Base-by-base conservation (phyloP, 257 asterid genomes). In the Hygrophila difformis region DNA sequence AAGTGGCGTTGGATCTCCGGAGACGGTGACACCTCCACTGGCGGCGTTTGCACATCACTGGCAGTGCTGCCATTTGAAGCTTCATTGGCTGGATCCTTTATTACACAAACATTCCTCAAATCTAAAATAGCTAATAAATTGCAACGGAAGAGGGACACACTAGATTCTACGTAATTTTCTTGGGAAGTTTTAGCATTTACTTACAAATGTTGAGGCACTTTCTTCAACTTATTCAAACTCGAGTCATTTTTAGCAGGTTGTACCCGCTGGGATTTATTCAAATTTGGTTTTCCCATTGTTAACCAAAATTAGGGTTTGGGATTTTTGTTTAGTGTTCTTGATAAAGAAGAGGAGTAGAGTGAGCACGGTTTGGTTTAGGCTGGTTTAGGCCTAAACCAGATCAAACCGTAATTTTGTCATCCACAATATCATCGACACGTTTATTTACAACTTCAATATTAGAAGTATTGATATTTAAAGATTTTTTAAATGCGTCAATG, bases 1-100 rank as follows among this genome's bases (percentile, higher is more conserved):
- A 79, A 56, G 16, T 75, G 72, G 16, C 39, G 62, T 53, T 77
- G 94, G 37, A 84, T 73, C 54, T 88, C 94, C 50, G 97, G 96
- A 47, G 97, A 88, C 9, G 75, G 56, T 8, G 96, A 88, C 23
- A 85, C 77, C 70, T 79, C 93, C 52, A 85, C 55, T 11, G 97
- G 96, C 36, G 97, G 96, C 22, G 94, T 84, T 60, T 65, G 70
- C 52, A 53, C 69, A 59, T 54, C 44, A 59, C 4, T 31, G 35
- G 39, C 55, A 55, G 53, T 41, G 54, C 40, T 8, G 42, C 18
- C n/a, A 59, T 43, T 28, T 20, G 9, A 49, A 24, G 21, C 23
- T 43, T 37, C 56, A 20, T 41, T 28, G 42, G 47, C 36, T 49
- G 66, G 49, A 44, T 68, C 58, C 29, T 55, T 64, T 3, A 49